Evolutionary conservation across 495 filamentous ascomycete genomes (phyloP), one percentile per base, ranked within the genome.

Genomic region (Thermothielavioides terrestris): DNA sequence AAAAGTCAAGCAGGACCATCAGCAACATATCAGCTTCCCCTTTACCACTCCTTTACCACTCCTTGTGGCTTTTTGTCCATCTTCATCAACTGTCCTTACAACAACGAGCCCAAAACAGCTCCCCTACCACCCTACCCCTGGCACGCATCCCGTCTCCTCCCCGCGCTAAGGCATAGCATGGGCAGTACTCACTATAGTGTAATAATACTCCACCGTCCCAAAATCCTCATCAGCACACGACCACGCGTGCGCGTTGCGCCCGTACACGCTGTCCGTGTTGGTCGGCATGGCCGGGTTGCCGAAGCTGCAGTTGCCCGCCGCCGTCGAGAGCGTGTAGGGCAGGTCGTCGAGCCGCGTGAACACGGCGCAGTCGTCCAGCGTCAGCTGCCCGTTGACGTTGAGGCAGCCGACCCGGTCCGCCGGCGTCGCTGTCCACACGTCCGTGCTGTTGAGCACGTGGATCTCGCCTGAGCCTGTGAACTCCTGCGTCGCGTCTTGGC

Each of bases 231-330:
- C 37, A 1, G 27, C 43, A 38, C 67, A 69, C 18, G 50, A 48
- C 50, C 54, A 63, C 1, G 67, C 58, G 44, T 65, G 53, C 2
- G 54, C 45, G 12, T 50, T 25, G 1, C 42, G 43, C 28, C 67
- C 65, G 46, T 69, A 69, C 23, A 8, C 25, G 37, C 55, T 68
- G 52, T 73, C 70, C 6, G 56, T 57, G 52, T 68, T 67, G 30
- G 46, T 49, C 6, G 60, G 59, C 54, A 58, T 59, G 11, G 36
- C 52, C 5, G 50, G 15, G 53, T 70, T 60, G 1, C 48, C 51
- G 42, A 68, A 66, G 14, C 46, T 62, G 46, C 68, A 70, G 49
- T 58, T 58, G 8, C 64, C 65, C 11, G 46, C 37, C 11, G 36
- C 35, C 23, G 52, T 58, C n/a, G 46, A 58, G 0, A 71, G 54